Conservation (phyloP, 2,329 filamentous ascomycete genomes). For the Aureobasidium sp. region DNA sequence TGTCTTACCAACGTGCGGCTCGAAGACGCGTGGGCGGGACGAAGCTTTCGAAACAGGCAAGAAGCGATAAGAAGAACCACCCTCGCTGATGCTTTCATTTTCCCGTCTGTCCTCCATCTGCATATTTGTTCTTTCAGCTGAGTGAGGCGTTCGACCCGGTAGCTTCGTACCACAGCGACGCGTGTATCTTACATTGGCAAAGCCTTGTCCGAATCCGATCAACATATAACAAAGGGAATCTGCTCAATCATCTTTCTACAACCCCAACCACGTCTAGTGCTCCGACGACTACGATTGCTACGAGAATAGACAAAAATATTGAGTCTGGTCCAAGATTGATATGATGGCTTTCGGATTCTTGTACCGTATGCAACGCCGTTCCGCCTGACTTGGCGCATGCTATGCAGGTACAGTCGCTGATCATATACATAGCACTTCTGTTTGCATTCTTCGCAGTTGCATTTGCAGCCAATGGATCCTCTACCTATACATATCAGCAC, state of each 20-base stretch:
- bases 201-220: neutral
- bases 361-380: neutral
- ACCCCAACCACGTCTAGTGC: neutral
- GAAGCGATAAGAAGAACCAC: neutral
- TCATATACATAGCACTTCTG: neutral
- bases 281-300: neutral
- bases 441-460: neutral
- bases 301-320: neutral
- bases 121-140: neutral
- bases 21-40: neutral
- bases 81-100: neutral
- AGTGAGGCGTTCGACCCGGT: conserved; percentile 1
- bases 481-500: neutral
- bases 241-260: neutral
- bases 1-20: neutral
- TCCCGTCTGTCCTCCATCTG: neutral
- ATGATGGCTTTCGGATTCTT: neutral
- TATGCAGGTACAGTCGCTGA: neutral
- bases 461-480: conserved; percentile 1
- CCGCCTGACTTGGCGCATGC: neutral
- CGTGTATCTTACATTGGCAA: conserved; percentile 8
- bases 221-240: neutral
- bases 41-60: neutral
- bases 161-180: neutral
- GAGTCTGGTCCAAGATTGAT: neutral